Evolutionary conservation across 768 basidiomycete species (phyloP).

Genomic region (Artomyces pyxidatus): DNA sequence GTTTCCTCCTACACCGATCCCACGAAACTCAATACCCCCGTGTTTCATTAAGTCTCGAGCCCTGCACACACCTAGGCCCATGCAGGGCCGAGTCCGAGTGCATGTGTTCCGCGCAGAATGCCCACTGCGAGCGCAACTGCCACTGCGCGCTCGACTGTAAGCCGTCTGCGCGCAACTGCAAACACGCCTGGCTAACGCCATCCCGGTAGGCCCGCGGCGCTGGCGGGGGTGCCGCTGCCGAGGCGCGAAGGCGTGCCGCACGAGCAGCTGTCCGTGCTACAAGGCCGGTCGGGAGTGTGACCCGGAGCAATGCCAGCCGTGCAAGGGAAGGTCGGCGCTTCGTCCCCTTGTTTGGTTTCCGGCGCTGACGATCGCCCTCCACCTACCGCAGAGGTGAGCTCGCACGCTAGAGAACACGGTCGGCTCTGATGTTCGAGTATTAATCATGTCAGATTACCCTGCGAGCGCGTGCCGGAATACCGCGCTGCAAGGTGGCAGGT

Average conservation of each 20-base stretch:
- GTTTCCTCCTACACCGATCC: no score
- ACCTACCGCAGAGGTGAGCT: no score
- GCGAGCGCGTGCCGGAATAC: neutral
- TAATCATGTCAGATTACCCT: neutral
- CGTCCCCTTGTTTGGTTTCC: neutral
- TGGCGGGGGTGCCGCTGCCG: conserved; percentile 48
- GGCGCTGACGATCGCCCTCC: neutral
- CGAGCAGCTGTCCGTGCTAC: conserved; percentile 43
- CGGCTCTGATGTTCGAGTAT: neutral
- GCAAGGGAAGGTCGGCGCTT: conserved; percentile 32
- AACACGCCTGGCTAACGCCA: neutral
- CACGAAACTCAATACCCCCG: no score
- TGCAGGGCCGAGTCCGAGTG: conserved; percentile 42
- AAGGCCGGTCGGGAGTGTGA: conserved; percentile 54
- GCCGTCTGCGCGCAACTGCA: conserved; percentile 7
- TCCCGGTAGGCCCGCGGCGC: conserved; percentile 44
- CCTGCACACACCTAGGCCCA: conserved; percentile 51
- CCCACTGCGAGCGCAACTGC: conserved; percentile 51
- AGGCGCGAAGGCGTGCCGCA: conserved; percentile 26
- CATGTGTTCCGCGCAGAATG: conserved; percentile 39
- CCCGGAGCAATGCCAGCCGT: conserved; percentile 50
- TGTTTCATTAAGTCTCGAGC: no score
- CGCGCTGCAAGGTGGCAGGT: neutral
- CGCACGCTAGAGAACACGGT: no score
- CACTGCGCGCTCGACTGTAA: conserved; percentile 44